Conservation (phyloP, 345 rosid species). For the Citrus reticulata region DNA sequence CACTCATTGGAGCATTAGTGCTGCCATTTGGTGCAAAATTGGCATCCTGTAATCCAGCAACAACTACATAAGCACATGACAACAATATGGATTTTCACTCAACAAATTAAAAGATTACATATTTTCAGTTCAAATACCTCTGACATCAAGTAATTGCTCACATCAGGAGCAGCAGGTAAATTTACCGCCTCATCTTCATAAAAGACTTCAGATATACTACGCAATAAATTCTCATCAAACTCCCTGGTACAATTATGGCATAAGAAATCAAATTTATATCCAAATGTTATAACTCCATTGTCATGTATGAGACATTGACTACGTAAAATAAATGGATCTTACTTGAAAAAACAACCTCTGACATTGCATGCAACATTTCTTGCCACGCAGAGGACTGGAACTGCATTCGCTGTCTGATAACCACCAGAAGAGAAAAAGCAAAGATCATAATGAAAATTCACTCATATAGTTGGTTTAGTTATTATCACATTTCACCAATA, state of each 20-base stretch:
- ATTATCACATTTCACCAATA: neutral
- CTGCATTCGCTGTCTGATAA: constrained; percentile 67
- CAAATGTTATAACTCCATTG: neutral
- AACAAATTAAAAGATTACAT: constrained; percentile 2
- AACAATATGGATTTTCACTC: constrained; percentile 1
- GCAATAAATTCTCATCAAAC: constrained; percentile 84
- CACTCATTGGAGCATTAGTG: constrained; percentile 44
- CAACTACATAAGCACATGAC: constrained; percentile 8
- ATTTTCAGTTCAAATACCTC: constrained; percentile 55
- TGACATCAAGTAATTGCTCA: constrained; percentile 82
- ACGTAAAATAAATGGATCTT: constrained; percentile 31
- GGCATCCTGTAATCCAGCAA: constrained; percentile 57
- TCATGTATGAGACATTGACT: neutral
- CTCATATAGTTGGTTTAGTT: neutral
- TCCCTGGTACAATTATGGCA: constrained; percentile 53
- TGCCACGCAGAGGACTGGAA: constrained; percentile 93
- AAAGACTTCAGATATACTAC: constrained; percentile 69
- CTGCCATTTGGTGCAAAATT: constrained; percentile 69
- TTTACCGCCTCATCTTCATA: constrained; percentile 79
- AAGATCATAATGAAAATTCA: constrained; percentile 11
- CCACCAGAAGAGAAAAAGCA: constrained; percentile 1
- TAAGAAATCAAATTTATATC: constrained; percentile 9
- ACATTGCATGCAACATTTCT: constrained; percentile 99
- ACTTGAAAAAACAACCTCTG: constrained; percentile 96
- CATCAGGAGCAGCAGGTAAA: constrained; percentile 88